phyloP scores from a whole-genome alignment of 441 rosid species.

The Brassica balearica region DNA sequence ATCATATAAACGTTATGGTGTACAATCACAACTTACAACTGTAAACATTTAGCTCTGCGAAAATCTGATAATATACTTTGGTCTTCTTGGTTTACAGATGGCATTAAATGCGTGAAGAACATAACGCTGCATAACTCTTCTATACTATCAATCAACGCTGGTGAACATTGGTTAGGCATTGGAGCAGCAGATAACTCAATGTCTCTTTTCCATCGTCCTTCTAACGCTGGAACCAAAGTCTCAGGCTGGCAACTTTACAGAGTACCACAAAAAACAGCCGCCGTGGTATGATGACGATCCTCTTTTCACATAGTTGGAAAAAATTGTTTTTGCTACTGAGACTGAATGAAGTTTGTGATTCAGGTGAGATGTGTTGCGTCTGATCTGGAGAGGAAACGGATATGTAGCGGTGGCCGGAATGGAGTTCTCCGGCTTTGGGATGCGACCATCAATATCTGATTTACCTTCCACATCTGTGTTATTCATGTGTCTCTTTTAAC shows the following conservation, averaged over 20 bases:
- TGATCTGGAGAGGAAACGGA: conserved; percentile 97
- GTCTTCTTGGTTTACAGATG: conserved; percentile 52
- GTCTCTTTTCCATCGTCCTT: conserved; percentile 97
- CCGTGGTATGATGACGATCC: conserved; percentile 60
- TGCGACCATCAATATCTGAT: conserved; percentile 91
- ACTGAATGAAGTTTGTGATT: conserved; percentile 20
- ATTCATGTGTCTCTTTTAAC: conserved; percentile 8
- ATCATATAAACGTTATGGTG: not conserved
- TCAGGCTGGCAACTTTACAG: conserved; percentile 98
- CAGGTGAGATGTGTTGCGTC: conserved; percentile 96
- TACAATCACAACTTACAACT: not conserved
- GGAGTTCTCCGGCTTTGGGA: conserved; percentile 98
- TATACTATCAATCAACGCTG: conserved; percentile 86
- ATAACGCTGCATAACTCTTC: conserved; percentile 81
- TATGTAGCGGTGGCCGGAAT: conserved; percentile 97
- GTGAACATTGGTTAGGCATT: conserved; percentile 92
- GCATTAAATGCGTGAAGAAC: conserved; percentile 87
- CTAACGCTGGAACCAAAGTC: conserved; percentile 76
- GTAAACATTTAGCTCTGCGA: not conserved
- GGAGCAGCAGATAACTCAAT: conserved; percentile 99
- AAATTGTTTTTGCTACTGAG: not conserved
- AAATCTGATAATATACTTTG: not conserved
- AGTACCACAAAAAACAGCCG: conserved; percentile 85
- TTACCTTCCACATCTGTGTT: conserved; percentile 19
- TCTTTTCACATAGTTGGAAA: not conserved